Evolutionary conservation across 2,329 filamentous ascomycete genomes (phyloP), one percentile per base, ranked within the genome.

Genomic region (Penicillium sp.): DNA sequence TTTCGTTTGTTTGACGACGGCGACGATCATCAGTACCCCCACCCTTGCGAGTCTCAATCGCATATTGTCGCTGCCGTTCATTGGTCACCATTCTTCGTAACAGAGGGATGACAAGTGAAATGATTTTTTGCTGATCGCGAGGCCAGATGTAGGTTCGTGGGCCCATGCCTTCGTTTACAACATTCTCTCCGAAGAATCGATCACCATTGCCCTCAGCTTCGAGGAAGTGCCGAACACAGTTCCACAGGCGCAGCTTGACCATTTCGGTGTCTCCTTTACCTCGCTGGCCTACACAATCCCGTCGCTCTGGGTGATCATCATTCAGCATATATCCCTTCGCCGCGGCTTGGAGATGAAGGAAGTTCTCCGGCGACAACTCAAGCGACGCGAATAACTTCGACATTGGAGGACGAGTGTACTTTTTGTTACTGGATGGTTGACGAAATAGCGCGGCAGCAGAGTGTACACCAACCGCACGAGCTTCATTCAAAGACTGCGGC

Each of bases 21-120:
- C 68, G 70, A 48, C 70, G 71, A 54, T 77, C 78, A 6, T 75
- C 73, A 1, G 64, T 26, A 35, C 70, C 70, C 4, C 77, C 77
- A 11, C 78, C 77, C 60, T 82, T 84, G 41, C 83, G 75, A 1
- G 80, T 82, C 67, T 83, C 81, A 29, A 84, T 79, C 1, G 83
- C 83, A 68, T 85, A 85, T 64, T 82, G 76, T 37, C 83, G 74
- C 64, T 86, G 83, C 24, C 83, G 75, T 66, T 85, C 83, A 57
- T 86, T 86, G 16, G 82, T 85, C 13, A 85, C 82, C 82, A 85
- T 84, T 24, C 83, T 75, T 55, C 83, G 71, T 57, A 86, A 72
- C 46, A 85, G 68, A 13, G 82, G 83, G 59, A 82, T 84, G n/a
- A 84, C 79, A 22, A 84, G 70, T n/a, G 79, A 76, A 41, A 85